Conservation (phyloP, 2,329 filamentous ascomycete species). For the Microdochium bolleyi region DNA sequence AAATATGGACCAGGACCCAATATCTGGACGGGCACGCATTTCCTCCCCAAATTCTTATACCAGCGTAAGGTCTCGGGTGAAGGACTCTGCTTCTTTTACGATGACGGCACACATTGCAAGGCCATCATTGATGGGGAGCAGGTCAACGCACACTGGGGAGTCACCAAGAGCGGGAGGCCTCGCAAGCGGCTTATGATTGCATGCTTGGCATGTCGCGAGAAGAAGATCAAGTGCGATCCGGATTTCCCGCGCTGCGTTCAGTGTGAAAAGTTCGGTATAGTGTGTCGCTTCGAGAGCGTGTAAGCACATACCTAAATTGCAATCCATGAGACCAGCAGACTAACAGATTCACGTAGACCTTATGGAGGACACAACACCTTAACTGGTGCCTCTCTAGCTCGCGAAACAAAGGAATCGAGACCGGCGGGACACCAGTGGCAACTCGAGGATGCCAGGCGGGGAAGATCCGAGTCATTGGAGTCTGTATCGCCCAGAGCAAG, state of each 20-base stretch:
- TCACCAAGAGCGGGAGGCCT: slow-evolving; percentile 90
- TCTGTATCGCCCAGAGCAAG: slow-evolving; percentile 39
- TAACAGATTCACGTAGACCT: slow-evolving; percentile 28
- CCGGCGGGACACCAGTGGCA: slow-evolving; percentile 23
- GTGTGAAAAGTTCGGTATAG: slow-evolving; percentile 82
- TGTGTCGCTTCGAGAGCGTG: slow-evolving; percentile 82
- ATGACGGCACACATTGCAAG: slow-evolving; percentile 76
- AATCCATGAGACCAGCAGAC: neutral
- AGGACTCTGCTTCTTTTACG: slow-evolving; percentile 78
- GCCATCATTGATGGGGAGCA: slow-evolving; percentile 77
- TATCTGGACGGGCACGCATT: slow-evolving; percentile 62
- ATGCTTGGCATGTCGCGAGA: slow-evolving; percentile 68
- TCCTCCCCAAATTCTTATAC: slow-evolving; percentile 56
- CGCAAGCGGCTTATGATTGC: slow-evolving; percentile 85
- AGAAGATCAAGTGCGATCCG: slow-evolving; percentile 96
- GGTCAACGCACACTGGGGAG: slow-evolving; percentile 87
- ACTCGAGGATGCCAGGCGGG: slow-evolving; percentile 26
- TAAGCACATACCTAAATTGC: slow-evolving; percentile 42
- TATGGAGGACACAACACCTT: slow-evolving; percentile 51
- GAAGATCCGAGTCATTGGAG: slow-evolving; percentile 35
- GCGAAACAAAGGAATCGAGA: slow-evolving; percentile 36
- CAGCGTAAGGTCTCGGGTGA: slow-evolving; percentile 66
- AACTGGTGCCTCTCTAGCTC: slow-evolving; percentile 41
- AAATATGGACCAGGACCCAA: slow-evolving; percentile 59
- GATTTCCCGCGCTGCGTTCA: slow-evolving; percentile 82